These are phyloP conservation scores for Trichoderma sp. DNA, from an alignment of 2,329 filamentous ascomycete genomes.

Conservation along the genomic window DNA sequence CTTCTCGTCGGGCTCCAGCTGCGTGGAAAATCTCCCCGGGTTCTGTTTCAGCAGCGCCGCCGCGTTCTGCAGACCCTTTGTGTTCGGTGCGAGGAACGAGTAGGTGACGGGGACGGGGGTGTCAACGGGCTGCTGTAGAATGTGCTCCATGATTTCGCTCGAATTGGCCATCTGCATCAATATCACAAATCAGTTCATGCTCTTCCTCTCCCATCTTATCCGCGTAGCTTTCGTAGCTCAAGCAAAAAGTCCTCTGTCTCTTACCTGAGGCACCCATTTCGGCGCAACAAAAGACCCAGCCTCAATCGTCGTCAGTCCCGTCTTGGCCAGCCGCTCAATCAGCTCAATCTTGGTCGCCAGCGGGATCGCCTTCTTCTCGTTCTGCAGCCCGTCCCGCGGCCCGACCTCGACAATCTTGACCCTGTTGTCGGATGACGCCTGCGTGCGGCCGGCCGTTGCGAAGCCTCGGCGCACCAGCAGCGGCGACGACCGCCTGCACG, in stretches of 20 bases:
- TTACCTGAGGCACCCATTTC: conserved; percentile 81
- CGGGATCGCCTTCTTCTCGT: conserved; percentile 73
- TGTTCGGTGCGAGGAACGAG: conserved; percentile 79
- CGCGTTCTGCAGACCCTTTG: conserved; percentile 69
- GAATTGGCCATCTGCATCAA: conserved; percentile 73
- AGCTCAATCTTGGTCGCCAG: conserved; percentile 75
- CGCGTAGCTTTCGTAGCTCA: not conserved
- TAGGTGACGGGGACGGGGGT: conserved; percentile 66
- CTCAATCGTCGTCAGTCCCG: conserved; percentile 74
- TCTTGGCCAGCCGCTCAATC: conserved; percentile 67
- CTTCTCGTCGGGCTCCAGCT: conserved; percentile 47
- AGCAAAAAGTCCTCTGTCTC: conserved; percentile 7
- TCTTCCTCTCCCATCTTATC: not conserved
- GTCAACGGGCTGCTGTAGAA: conserved; percentile 60
- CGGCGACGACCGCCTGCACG: conserved; percentile 42
- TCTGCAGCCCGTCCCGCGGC: conserved; percentile 83
- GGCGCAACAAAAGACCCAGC: conserved; percentile 81
- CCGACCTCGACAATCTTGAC: conserved; percentile 79
- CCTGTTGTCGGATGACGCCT: conserved; percentile 44
- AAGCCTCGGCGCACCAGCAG: conserved; percentile 41
- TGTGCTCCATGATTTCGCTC: conserved; percentile 69
- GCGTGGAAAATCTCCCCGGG: conserved; percentile 53
- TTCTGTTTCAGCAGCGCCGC: conserved; percentile 55
- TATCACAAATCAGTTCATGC: conserved; percentile 25
- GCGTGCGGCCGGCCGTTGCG: conserved; percentile 43